Evolutionary conservation across 495 filamentous ascomycete genomes (phyloP).

Genomic region (Collariella sp.): DNA sequence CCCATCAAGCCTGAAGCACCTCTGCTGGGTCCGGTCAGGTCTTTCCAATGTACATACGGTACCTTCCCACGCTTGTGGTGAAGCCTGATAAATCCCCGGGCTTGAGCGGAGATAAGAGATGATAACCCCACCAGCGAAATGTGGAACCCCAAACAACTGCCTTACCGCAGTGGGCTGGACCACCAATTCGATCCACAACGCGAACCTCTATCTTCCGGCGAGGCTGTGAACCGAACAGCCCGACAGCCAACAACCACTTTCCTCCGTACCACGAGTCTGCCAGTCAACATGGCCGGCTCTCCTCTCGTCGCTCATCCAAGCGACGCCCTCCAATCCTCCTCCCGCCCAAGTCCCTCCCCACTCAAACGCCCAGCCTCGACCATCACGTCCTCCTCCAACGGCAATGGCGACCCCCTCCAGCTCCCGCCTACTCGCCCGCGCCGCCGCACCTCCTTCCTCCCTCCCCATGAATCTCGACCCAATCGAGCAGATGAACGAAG

Average conservation of each 20-base stretch:
- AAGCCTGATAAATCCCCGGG: too few species aligned
- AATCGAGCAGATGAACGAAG: constrained; percentile 80
- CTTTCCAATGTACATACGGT: too few species aligned
- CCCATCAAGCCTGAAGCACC: too few species aligned
- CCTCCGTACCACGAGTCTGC: neutral
- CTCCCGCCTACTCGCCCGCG: constrained; percentile 1
- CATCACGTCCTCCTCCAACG: constrained; percentile 14
- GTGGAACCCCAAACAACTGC: too few species aligned
- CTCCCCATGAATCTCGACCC: constrained; percentile 44
- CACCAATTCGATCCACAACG: neutral
- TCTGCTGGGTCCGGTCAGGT: too few species aligned
- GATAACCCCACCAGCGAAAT: too few species aligned
- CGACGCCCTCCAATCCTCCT: constrained; percentile 11
- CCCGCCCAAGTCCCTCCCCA: constrained; percentile 10
- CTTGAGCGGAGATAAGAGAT: too few species aligned
- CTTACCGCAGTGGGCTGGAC: too few species aligned
- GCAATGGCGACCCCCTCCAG: constrained; percentile 18
- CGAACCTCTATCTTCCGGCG: neutral
- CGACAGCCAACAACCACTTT: neutral
- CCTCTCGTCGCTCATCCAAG: constrained; percentile 19
- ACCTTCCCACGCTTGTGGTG: too few species aligned
- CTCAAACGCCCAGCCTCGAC: constrained; percentile 22
- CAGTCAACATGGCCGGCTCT: constrained; percentile 33
- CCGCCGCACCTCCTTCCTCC: constrained; percentile 12
- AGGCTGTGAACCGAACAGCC: neutral